Conservation (phyloP, 257 asterid species). For the Nicotiana sylvestris region DNA sequence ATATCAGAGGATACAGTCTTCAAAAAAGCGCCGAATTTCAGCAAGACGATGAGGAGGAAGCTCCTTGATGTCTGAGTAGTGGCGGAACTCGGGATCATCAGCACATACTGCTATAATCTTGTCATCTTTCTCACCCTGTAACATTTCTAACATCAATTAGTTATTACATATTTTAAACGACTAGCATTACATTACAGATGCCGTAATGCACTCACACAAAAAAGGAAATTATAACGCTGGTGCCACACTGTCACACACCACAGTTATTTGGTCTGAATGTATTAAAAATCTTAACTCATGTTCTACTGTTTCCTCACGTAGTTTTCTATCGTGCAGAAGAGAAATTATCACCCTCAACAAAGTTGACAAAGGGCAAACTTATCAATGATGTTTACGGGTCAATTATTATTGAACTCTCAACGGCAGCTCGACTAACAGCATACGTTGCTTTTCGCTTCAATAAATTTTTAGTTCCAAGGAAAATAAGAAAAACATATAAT, state of each 20-base stretch:
- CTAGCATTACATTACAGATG: neutral
- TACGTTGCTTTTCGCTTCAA: neutral
- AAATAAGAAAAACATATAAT: neutral
- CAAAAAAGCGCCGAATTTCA: conserved; percentile 91
- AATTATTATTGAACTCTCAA: neutral
- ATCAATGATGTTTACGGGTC: neutral
- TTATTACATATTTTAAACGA: neutral
- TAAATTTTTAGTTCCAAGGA: too few species aligned
- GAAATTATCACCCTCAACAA: neutral
- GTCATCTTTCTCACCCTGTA: conserved; percentile 89
- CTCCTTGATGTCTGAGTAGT: conserved; percentile 60
- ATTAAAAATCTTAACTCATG: neutral
- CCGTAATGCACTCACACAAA: neutral
- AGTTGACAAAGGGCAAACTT: neutral
- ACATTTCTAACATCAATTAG: neutral
- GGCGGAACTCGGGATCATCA: conserved; percentile 88
- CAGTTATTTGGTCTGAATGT: neutral
- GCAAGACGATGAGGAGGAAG: conserved; percentile 91
- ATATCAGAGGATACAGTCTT: conserved; percentile 71
- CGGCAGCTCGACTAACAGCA: too few species aligned
- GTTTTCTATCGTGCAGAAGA: neutral
- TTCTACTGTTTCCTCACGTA: neutral
- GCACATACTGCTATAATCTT: conserved; percentile 92
- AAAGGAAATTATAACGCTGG: neutral
- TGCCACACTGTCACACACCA: neutral